Evolutionary conservation across 1,139 yeast genomes (phyloP), one percentile per base, ranked within the genome.

Genomic region (Sugiyamaella pinicola): DNA sequence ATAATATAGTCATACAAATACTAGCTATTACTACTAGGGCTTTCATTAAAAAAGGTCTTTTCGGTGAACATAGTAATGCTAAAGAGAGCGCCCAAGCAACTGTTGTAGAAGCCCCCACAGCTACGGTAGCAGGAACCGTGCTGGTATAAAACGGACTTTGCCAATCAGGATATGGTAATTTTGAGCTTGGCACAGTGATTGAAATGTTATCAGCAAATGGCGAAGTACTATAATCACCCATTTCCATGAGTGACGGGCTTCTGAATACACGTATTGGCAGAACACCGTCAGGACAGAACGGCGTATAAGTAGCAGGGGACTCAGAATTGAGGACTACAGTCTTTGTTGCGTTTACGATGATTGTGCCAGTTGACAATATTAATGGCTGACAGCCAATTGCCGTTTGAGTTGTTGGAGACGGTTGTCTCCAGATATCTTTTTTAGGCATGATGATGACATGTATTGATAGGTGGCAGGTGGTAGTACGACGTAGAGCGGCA

Each of bases 101-200:
- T 4, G 59, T 63, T 4, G 66, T 60, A 33, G 65, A 57, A 12
- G 61, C 62, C 6, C 63, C 61, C 17, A 64, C 52, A 2, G 68
- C 58, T 45, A 64, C 17, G 60, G 56, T 35, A 58, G 57, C 33
- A 15, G 69, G 68, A 24, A 61, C 48, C 17, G 58, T 43, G 9
- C 67, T 59, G 15, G 63, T 61, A 52, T 58, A 58, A 49, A 64
- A 67, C 18, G 67, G 67, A 19, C 53, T 43, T 50, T 48, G 56
- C 58, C 60, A 55, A 6, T 42, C 51, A n/a, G 38, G 17, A 29
- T 31, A 49, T 7, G 55, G 55, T 18, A 45, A 40, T 17, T 13
- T 17, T 6, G 45, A 26, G 4, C 35, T 8, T n/a, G 37, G 26
- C n/a, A 35, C 4, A 9, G 34, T 2, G 9, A 10, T n/a, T 13